Evolutionary conservation across 2,329 filamentous ascomycete species (phyloP), one percentile per base, ranked within the genome.

Genomic region (Aspergillus sp.): DNA sequence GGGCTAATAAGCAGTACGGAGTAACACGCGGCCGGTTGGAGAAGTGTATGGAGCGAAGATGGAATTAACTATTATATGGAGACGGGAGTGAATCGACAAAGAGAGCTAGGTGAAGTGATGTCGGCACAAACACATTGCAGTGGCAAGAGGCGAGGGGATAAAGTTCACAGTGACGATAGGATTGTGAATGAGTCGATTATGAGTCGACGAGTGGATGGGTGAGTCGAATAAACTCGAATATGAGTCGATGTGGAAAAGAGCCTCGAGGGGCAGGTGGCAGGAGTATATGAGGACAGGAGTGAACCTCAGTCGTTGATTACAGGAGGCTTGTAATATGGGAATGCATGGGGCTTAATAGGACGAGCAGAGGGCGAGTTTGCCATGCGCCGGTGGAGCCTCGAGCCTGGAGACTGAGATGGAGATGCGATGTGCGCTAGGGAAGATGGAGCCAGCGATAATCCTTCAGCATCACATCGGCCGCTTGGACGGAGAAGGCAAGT

Each of bases 121-220:
- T 31, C 43, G 48, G 21, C 56, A 59, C 39, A 52, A 27, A 52
- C 50, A 59, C 62, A 64, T 63, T 37, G 61, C 59, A 62, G 62
- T 64, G 62, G 62, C 62, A 51, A 62, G 51, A 49, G 57, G 21
- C 25, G 33, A 45, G 9, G 23, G 27, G 27, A 53, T 52, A 58
- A 47, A 23, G 60, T 62, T 62, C 54, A 52, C 46, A 45, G 59
- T 60, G 59, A 63, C 59, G 59, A 50, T 49, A 47, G 35, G 46
- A 33, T 17, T 11, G 9, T 31, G 27, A 11, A 11, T 31, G 27
- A 11, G 27, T 31, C 27, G 9, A 31, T 31, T 31, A 8, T 31
- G 27, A 31, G 27, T 31, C 27, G 27, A 31, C 23, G 23, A 25
- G 23, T 25, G 23, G 23, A 25, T 2, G 23, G 7, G 23, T 25